A percentile compares a stretch with the other conserved stretches of the same genome.
These are phyloP conservation scores for Tetracladium maxilliforme DNA, from an alignment of 2,329 filamentous ascomycete species.

Conservation along the genomic window DNA sequence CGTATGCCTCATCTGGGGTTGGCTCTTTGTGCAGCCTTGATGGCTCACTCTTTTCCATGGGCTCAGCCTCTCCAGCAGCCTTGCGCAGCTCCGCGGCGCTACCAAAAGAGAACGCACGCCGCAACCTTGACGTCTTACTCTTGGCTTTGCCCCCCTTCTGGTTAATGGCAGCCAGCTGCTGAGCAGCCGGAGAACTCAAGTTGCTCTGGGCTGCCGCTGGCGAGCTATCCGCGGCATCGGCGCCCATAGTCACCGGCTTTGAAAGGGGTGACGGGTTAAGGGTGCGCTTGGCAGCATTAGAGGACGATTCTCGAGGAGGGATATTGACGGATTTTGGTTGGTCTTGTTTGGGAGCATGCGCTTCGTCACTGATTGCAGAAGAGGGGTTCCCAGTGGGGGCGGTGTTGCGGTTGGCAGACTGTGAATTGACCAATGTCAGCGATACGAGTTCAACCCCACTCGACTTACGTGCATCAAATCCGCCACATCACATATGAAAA, in stretches of 20 bases:
- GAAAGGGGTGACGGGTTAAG: constrained; percentile 61
- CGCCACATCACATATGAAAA: constrained; percentile 3
- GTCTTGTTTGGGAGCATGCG: constrained; percentile 37
- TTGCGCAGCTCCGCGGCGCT: constrained; percentile 83
- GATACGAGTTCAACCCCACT: neutral
- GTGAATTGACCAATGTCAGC: constrained; percentile 1
- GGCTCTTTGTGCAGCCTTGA: constrained; percentile 52
- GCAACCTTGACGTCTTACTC: constrained; percentile 73
- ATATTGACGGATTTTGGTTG: constrained; percentile 39
- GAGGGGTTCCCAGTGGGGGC: constrained; percentile 25
- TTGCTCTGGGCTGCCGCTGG: constrained; percentile 17
- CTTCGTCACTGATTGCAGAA: constrained; percentile 35
- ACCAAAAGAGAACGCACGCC: constrained; percentile 90
- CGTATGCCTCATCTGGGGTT: constrained; percentile 47
- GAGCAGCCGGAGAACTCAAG: constrained; percentile 57
- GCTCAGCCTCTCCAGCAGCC: constrained; percentile 40
- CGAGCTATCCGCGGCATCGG: constrained; percentile 23
- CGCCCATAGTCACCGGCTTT: constrained; percentile 49
- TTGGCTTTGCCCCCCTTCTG: constrained; percentile 66
- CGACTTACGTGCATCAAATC: neutral
- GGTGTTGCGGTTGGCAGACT: too few species aligned
- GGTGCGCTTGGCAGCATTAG: constrained; percentile 50
- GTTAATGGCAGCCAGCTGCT: constrained; percentile 75
- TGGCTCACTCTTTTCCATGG: constrained; percentile 20
- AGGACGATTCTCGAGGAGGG: constrained; percentile 46